A percentile compares a stretch with the other conserved stretches of the same genome.
These are phyloP conservation scores for Volvox reticuliferus DNA, from an alignment of 139 green algal genomes.

Conservation along the genomic window DNA sequence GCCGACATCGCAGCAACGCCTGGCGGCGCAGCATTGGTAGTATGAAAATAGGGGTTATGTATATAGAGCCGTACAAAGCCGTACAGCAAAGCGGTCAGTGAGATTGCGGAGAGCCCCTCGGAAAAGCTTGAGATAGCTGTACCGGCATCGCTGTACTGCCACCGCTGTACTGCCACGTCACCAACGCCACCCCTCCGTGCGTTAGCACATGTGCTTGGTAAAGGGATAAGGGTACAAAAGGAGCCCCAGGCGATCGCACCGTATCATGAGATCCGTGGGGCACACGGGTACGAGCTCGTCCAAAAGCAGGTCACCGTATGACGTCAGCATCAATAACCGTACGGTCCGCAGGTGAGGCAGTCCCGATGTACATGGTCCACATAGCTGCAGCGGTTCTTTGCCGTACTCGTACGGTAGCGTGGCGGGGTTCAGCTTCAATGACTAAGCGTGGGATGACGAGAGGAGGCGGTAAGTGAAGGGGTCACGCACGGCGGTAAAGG, in stretches of 20 bases:
- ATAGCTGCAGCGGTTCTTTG: not conserved
- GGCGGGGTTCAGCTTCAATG: not conserved
- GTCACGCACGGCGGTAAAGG: not conserved
- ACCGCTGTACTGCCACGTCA: too few relatives aligned
- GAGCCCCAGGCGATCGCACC: not conserved
- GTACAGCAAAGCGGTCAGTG: too few relatives aligned
- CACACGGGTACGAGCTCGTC: constrained; percentile 16
- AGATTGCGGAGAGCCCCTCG: too few relatives aligned
- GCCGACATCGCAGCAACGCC: not conserved
- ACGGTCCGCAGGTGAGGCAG: not conserved
- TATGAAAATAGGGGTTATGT: not conserved
- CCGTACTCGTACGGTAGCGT: not conserved
- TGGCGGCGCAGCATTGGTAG: not conserved
- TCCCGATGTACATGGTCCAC: not conserved
- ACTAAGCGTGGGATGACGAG: not conserved
- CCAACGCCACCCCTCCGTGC: too few relatives aligned
- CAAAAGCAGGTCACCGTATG: not conserved
- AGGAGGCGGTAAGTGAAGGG: not conserved
- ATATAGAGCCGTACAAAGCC: not conserved
- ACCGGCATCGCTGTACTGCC: too few relatives aligned
- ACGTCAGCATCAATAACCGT: not conserved
- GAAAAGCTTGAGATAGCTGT: too few relatives aligned
- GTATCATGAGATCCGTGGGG: not conserved
- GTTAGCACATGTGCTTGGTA: too few relatives aligned
- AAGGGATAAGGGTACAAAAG: too few relatives aligned